phyloP scores from a whole-genome alignment of 2,329 filamentous ascomycete genomes.

The Bertia moriformis region DNA sequence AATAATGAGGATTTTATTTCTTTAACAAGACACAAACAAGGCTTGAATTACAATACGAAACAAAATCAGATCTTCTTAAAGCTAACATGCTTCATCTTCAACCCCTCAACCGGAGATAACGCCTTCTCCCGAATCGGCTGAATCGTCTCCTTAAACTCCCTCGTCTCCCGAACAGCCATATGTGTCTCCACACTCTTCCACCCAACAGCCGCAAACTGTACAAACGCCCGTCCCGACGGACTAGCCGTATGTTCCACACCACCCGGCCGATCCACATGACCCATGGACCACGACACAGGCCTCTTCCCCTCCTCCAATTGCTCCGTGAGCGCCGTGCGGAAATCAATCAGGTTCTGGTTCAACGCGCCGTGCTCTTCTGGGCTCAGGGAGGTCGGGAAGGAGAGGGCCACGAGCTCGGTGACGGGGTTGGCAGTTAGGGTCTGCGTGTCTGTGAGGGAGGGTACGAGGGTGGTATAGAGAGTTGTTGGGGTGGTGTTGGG shows the following conservation, averaged over 20 bases:
- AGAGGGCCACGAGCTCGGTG: conserved; percentile 29
- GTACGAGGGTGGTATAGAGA: conserved; percentile 15
- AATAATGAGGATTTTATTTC: conserved; percentile 3
- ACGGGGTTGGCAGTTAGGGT: conserved; percentile 21
- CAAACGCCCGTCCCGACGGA: conserved; percentile 20
- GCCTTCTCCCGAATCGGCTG: conserved; percentile 21
- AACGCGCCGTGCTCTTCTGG: conserved; percentile 9
- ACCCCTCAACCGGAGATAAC: conserved; percentile 16
- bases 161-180: conserved; percentile 25
- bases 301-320: conserved; percentile 11
- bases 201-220: conserved; percentile 27
- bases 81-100: conserved; percentile 27
- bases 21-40: conserved; percentile 1
- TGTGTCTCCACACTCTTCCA: conserved; percentile 35
- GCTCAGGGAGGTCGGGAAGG: conserved; percentile 20
- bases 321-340: conserved; percentile 10
- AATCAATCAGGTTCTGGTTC: not conserved
- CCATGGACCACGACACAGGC: conserved; percentile 16
- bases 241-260: conserved; percentile 16
- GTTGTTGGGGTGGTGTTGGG: not conserved
- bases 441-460: conserved; percentile 10
- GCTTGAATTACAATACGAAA: too few relatives aligned
- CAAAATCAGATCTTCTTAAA: conserved; percentile 14
- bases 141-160: conserved; percentile 25
- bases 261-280: conserved; percentile 18